Base-by-base conservation (phyloP, 2,329 filamentous ascomycete species). In the Chaetomiaceae sp. region DNA sequence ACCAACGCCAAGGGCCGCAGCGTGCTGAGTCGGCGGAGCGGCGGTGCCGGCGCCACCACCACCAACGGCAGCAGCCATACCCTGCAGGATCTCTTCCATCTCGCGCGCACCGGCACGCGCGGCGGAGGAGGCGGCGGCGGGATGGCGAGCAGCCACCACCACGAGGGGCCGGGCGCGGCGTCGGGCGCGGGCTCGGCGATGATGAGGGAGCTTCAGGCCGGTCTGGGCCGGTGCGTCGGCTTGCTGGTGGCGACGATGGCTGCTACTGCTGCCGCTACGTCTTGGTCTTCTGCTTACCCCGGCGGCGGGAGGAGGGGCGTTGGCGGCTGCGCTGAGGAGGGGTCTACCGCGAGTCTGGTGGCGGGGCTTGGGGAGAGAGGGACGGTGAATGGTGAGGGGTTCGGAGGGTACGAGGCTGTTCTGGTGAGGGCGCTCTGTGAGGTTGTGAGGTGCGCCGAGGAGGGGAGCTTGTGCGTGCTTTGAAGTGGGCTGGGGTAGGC, bases 181-280 rank as follows among this genome's bases (percentile, higher is more conserved):
- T 7, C 17, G 20, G 10, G 8, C 17, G 6, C 17, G 32, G 4
- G 15, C 24, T 5, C 6, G 24, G 56, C 59, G 12, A 60, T 66
- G 1, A 60, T 74, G 41, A 62, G 65, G 12, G 69, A 71, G 19
- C 63, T 81, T 1, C 73, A 75, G 26, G 60, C 66, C 1, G 76
- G 74, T 0, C 62, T 81, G 15, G 63, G 70, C 35, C 66, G 64
- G 35, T 80, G 76, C 57, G 72, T 80, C 47, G 66, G 66, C 2
- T 61, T 72, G 14, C 62, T 81, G 2, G 69, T 79, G 0, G 64
- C 68, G 3, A 78, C 75, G 4, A 67, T 78, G 46, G 15, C 17
- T 11, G 29, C 15, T 5, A 22, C 6, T 14, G 29, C 9, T 17
- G 24, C n/a, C n/a, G n/a, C n/a, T n/a, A n/a, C n/a, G n/a, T n/a